Conservation (phyloP, 1,284 basidiomycete species). For the Phellopilus nigrolimitatus region DNA sequence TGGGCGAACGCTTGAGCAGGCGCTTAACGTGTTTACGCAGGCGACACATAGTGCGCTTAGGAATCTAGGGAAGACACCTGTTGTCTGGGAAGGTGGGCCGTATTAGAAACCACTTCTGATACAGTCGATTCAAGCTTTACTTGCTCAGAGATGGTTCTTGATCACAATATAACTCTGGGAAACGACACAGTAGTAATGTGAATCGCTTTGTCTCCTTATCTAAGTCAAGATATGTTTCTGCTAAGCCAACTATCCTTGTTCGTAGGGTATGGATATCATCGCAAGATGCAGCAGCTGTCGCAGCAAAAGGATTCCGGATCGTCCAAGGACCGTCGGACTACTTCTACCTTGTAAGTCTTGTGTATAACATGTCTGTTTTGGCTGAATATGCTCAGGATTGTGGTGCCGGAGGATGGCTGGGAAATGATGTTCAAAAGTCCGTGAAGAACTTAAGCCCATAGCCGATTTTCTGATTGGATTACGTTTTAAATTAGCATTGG, state of each 20-base stretch:
- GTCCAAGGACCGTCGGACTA: constrained; percentile 69
- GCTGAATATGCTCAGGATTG: constrained; percentile 39
- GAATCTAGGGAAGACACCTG: constrained; percentile 47
- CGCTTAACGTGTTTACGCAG: constrained; percentile 58
- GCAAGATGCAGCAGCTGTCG: constrained; percentile 52
- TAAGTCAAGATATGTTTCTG: too few species aligned
- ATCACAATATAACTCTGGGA: constrained; percentile 55
- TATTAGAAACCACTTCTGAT: constrained; percentile 29
- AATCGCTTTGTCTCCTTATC: background rate
- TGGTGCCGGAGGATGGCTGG: constrained; percentile 77
- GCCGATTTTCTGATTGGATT: background rate
- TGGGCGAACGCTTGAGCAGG: constrained; percentile 56
- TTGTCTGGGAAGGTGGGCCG: constrained; percentile 66
- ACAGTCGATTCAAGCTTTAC: constrained; percentile 18
- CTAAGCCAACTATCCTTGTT: constrained; percentile 25
- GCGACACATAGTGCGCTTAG: constrained; percentile 45
- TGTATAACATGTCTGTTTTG: background rate
- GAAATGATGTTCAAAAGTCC: constrained; percentile 43
- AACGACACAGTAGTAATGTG: constrained; percentile 70
- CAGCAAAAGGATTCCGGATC: constrained; percentile 53
- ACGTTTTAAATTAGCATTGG: constrained; percentile 37
- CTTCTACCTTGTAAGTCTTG: constrained; percentile 58
- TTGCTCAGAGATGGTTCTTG: constrained; percentile 60
- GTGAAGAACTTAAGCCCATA: too few species aligned
- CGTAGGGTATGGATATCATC: constrained; percentile 60